Conservation (phyloP, 192 early-diverging fungal species). For the Kappamyces sp. region DNA sequence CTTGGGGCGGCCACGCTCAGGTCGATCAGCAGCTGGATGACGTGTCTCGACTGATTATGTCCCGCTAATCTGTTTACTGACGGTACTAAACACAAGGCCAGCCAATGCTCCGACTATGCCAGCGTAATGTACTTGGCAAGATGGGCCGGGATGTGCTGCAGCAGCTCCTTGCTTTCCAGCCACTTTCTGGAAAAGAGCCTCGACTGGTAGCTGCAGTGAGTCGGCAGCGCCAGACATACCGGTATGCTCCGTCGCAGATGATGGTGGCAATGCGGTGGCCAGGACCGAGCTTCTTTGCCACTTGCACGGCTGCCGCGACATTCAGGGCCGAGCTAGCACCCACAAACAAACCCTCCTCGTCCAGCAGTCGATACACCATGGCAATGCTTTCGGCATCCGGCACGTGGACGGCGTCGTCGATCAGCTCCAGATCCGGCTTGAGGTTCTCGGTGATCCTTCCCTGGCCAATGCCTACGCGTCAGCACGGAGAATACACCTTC, state of each 20-base stretch:
- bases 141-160: slow-evolving; percentile 71
- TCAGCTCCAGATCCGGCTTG: slow-evolving; percentile 64
- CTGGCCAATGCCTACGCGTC: slow-evolving; percentile 68
- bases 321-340: slow-evolving; percentile 90
- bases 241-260: slow-evolving; percentile 82
- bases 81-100: too few species aligned
- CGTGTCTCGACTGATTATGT: too few species aligned
- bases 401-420: slow-evolving; percentile 79
- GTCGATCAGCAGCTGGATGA: too few species aligned
- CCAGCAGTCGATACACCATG: slow-evolving; percentile 84
- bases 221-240: slow-evolving; percentile 64
- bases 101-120: too few species aligned
- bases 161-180: slow-evolving; percentile 80
- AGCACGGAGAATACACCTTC: slow-evolving; percentile 45
- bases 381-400: slow-evolving; percentile 73
- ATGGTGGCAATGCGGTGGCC: slow-evolving; percentile 80
- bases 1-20: too few species aligned
- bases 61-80: too few species aligned
- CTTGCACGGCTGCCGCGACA: slow-evolving; percentile 84
- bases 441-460: slow-evolving; percentile 91
- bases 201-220: slow-evolving; percentile 24
- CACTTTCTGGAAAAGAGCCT: slow-evolving; percentile 55
- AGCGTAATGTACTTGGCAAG: slow-evolving; percentile 73
- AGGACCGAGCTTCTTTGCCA: slow-evolving; percentile 74
- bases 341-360: slow-evolving; percentile 91